Percentiles rank a stretch among this genome's conserved stretches.
phyloP scores from a whole-genome alignment of 345 rosid species.

The Aethionema arabicum region DNA sequence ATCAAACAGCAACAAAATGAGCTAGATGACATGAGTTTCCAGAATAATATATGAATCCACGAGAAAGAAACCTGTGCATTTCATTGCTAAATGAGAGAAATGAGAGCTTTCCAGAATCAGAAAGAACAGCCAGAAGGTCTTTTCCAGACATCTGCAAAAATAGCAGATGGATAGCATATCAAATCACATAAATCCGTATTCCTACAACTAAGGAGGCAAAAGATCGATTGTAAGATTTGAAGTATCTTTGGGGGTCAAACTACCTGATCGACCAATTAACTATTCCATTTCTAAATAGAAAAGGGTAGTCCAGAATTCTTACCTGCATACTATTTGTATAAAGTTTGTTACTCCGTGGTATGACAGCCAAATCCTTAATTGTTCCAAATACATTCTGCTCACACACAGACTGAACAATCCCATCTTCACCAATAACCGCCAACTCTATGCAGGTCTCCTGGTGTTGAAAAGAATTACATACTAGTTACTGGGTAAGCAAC shows the following conservation, averaged over 20 bases:
- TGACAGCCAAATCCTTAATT: conserved; percentile 76
- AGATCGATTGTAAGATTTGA: conserved; percentile 13
- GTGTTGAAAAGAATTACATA: conserved; percentile 13
- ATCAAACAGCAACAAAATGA: conserved; percentile 35
- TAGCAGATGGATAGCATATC: conserved; percentile 25
- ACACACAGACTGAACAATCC: conserved; percentile 67
- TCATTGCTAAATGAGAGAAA: conserved; percentile 87
- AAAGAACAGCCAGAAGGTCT: conserved; percentile 79
- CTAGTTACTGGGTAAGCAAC: conserved; percentile 15
- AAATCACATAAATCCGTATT: conserved; percentile 20
- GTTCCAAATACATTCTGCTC: conserved; percentile 89
- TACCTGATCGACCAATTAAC: conserved; percentile 6
- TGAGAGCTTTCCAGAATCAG: conserved; percentile 99
- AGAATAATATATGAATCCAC: conserved; percentile 26
- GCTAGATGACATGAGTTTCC: conserved; percentile 11
- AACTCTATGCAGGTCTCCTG: conserved; percentile 95
- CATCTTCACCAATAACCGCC: conserved; percentile 74
- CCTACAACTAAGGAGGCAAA: conserved; percentile 18
- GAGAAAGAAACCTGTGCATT: conserved; percentile 79
- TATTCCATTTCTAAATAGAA: background rate
- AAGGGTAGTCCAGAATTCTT: conserved; percentile 9
- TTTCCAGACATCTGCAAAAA: conserved; percentile 59
- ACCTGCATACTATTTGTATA: conserved; percentile 53
- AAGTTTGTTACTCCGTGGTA: conserved; percentile 64
- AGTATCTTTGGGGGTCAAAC: conserved; percentile 8